Percentiles rank a stretch among this genome's conserved stretches.
phyloP scores from a whole-genome alignment of 2,329 filamentous ascomycete species.

The Trichothecium roseum region DNA sequence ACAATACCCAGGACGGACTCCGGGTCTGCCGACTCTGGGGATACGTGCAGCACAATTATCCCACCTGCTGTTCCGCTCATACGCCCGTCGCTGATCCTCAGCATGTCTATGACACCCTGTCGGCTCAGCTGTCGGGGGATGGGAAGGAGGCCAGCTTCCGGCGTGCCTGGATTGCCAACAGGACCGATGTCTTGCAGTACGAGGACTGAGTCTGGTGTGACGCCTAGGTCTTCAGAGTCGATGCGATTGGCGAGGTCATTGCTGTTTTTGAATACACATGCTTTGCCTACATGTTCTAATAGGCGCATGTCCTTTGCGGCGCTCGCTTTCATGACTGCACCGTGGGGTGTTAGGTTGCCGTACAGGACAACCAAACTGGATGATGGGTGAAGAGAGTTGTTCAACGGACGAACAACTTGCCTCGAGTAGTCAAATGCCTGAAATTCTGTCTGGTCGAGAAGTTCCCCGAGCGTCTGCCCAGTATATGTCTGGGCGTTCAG shows the following conservation, averaged over 20 bases:
- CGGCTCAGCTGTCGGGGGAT: conserved; percentile 69
- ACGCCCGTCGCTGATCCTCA: conserved; percentile 76
- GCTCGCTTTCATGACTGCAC: conserved; percentile 84
- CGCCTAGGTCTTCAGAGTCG: conserved; percentile 48
- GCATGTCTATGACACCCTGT: conserved; percentile 66
- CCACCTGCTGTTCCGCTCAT: conserved; percentile 83
- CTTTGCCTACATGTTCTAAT: conserved; percentile 32
- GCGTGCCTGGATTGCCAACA: conserved; percentile 87
- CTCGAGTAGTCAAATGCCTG: too few species aligned
- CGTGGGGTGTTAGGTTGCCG: conserved; percentile 75
- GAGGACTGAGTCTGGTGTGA: conserved; percentile 51
- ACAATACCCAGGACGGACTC: conserved; percentile 71
- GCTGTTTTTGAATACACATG: conserved; percentile 61
- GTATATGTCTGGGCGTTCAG: conserved; percentile 74
- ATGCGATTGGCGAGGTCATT: conserved; percentile 63
- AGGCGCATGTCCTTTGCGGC: conserved; percentile 63
- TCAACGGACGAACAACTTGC: conserved; percentile 18
- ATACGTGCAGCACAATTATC: conserved; percentile 82
- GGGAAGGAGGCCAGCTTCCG: conserved; percentile 59
- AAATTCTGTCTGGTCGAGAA: too few species aligned
- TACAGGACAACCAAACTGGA: conserved; percentile 74
- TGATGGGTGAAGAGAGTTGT: conserved; percentile 61
- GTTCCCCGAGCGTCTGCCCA: conserved; percentile 67
- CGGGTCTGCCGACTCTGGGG: conserved; percentile 70
- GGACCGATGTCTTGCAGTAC: conserved; percentile 84